These are phyloP conservation scores for Dictyostelium brefeldianum DNA, from an alignment of 78 protist genomes.

Conservation along the genomic window DNA sequence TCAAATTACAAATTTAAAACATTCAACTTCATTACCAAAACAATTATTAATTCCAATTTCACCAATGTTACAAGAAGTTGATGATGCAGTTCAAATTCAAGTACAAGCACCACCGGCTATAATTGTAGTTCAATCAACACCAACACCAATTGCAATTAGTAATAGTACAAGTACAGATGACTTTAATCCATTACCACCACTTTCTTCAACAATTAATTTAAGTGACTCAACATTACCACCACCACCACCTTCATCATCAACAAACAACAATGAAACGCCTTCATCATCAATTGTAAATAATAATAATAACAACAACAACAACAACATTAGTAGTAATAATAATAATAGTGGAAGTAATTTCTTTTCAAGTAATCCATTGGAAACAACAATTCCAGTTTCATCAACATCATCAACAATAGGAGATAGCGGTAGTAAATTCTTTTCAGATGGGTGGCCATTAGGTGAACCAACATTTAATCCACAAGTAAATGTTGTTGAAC, in stretches of 20 bases:
- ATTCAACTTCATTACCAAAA: constrained; percentile 41
- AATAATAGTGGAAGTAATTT: constrained; percentile 6
- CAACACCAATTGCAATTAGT: not conserved
- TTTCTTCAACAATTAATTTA: constrained; percentile 2
- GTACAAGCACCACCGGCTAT: not conserved
- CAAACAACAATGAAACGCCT: not conserved
- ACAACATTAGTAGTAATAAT: not conserved
- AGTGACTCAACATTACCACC: not conserved
- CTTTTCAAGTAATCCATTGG: constrained; percentile 54
- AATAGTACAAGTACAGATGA: not conserved
- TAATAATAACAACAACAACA: not conserved
- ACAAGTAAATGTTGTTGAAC: not conserved
- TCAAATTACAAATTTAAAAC: constrained; percentile 1
- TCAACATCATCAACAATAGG: not conserved
- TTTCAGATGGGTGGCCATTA: constrained; percentile 46
- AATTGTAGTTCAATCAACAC: not conserved
- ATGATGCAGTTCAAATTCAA: not conserved
- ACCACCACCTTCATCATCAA: not conserved
- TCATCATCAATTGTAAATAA: constrained; percentile 11
- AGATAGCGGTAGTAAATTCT: constrained; percentile 40
- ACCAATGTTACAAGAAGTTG: too few relatives aligned
- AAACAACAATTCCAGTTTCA: constrained; percentile 27
- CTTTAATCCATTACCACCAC: constrained; percentile 72
- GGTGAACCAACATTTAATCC: constrained; percentile 54
- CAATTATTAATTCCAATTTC: not conserved